Percentiles rank a stretch among this genome's conserved stretches.
Conservation (phyloP, 2,329 filamentous ascomycete genomes). For the Alternaria arbusti region DNA sequence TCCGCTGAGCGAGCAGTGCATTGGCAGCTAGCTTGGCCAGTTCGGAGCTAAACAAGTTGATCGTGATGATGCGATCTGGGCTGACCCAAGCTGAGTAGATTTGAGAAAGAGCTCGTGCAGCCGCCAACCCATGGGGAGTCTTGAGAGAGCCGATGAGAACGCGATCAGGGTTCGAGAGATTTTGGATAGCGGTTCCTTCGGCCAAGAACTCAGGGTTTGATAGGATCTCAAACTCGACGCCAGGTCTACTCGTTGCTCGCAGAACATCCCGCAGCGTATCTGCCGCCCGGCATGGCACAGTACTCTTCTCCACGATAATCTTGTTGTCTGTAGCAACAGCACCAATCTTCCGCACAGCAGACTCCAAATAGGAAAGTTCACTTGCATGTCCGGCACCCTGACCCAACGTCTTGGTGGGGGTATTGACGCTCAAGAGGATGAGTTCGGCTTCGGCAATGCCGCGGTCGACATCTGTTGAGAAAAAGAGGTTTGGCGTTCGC, state of each 20-base stretch:
- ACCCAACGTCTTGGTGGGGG: conserved; percentile 75
- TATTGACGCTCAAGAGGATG: conserved; percentile 79
- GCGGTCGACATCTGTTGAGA: conserved; percentile 70
- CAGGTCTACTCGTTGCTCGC: conserved; percentile 34
- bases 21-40: conserved; percentile 81
- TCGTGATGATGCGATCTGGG: conserved; percentile 69
- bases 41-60: conserved; percentile 79
- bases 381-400: conserved; percentile 73
- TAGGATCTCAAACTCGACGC: conserved; percentile 71
- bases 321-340: conserved; percentile 69
- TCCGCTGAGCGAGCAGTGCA: conserved; percentile 79
- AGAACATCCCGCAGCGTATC: conserved; percentile 73
- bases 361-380: conserved; percentile 75
- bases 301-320: conserved; percentile 83
- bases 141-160: conserved; percentile 75
- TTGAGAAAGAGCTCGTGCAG: conserved; percentile 67
- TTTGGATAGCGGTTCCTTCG: conserved; percentile 75
- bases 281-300: conserved; percentile 77
- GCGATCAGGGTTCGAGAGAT: conserved; percentile 74
- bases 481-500: conserved; percentile 71
- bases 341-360: conserved; percentile 71
- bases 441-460: conserved; percentile 73
- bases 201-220: conserved; percentile 85
- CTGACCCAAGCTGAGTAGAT: conserved; percentile 78
- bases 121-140: conserved; percentile 63